phyloP scores from a whole-genome alignment of 805 yeast genomes.

The Ascoidea rubescens region DNA sequence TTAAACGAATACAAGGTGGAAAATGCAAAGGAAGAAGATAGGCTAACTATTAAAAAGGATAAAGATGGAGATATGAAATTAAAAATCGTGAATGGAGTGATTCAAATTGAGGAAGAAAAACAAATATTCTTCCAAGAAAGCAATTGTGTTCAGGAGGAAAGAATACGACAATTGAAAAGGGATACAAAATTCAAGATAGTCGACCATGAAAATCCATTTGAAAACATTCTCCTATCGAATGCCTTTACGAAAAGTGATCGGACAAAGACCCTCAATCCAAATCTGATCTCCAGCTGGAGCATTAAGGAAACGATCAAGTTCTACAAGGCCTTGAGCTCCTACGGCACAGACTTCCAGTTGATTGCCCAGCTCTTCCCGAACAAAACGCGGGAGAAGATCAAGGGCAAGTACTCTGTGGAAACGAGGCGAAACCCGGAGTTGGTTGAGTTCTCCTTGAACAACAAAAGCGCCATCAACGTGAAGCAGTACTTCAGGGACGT shows the following conservation, averaged over 20 bases:
- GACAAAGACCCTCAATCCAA: too few relatives aligned
- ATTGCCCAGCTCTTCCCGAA: neutral
- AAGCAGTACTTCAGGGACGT: neutral
- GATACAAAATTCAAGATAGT: neutral
- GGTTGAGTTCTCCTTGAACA: neutral
- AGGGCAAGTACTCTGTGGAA: neutral
- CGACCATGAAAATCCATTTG: neutral
- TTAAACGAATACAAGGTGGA: slow-evolving; percentile 13
- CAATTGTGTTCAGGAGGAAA: too few relatives aligned
- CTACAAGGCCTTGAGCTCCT: neutral
- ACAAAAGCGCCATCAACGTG: neutral
- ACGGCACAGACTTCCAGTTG: neutral
- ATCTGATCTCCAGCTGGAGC: neutral
- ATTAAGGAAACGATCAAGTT: neutral
- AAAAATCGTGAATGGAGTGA: too few relatives aligned
- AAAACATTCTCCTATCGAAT: too few relatives aligned
- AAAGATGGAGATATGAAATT: slow-evolving; percentile 7
- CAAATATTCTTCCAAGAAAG: neutral
- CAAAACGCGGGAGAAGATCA: neutral
- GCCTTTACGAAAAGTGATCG: too few relatives aligned
- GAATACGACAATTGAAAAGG: neutral
- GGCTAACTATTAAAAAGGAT: slow-evolving; percentile 13
- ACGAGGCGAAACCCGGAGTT: neutral
- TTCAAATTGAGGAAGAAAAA: neutral
- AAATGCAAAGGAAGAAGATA: slow-evolving; percentile 19